These are phyloP conservation scores for Eucalyptus globulus DNA, from an alignment of 345 rosid species.

Conservation along the genomic window DNA sequence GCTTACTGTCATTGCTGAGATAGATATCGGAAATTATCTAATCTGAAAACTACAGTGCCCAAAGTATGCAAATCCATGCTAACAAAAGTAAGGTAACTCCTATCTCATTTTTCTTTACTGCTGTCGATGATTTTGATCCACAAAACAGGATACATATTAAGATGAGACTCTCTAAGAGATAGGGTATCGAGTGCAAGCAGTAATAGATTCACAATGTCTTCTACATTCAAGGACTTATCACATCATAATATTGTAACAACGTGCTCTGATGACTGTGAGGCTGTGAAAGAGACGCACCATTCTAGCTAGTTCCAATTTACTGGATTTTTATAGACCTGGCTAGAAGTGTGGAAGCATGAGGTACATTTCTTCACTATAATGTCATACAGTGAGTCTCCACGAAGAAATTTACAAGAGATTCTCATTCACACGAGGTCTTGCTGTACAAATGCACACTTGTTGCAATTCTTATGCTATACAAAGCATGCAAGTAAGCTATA, in stretches of 20 bases:
- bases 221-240: neutral
- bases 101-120: neutral
- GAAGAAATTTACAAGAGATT: neutral
- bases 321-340: neutral
- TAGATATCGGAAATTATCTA: neutral
- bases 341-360: neutral
- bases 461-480: neutral
- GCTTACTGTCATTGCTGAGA: neutral
- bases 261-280: neutral
- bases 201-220: neutral
- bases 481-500: neutral
- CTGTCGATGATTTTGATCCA: neutral
- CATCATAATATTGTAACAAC: neutral
- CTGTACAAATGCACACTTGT: neutral
- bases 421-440: neutral
- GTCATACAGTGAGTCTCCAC: neutral
- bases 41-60: neutral
- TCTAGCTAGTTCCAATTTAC: neutral
- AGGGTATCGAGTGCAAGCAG: neutral
- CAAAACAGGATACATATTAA: neutral
- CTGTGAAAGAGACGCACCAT: neutral
- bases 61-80: neutral
- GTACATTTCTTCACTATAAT: neutral
- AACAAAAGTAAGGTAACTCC: neutral
- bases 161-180: neutral